phyloP scores from a whole-genome alignment of 2,329 filamentous ascomycete species.

The Fusarium miscanthi region DNA sequence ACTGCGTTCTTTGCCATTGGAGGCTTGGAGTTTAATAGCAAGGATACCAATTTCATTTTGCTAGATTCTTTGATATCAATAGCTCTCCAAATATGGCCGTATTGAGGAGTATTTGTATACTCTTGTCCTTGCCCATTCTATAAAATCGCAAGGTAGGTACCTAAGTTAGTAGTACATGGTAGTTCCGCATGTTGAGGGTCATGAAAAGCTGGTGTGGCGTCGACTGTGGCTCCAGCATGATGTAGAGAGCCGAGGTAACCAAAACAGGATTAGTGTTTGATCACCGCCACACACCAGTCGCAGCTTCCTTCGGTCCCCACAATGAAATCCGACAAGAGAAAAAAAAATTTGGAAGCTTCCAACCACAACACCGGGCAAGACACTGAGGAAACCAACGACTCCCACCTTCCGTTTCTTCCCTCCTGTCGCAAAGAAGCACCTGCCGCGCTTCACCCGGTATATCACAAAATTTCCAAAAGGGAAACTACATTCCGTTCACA shows the following conservation, averaged over 20 bases:
- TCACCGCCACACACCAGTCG: conserved; percentile 43
- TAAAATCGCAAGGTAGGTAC: not conserved
- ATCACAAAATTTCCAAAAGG: conserved; percentile 35
- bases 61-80: not conserved
- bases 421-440: conserved; percentile 42
- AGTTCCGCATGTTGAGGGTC: no score
- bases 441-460: conserved; percentile 45
- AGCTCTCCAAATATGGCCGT: not conserved
- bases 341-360: conserved; percentile 51
- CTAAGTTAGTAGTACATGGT: not conserved
- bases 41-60: not conserved
- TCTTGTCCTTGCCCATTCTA: not conserved
- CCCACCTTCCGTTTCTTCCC: conserved; percentile 43
- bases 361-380: conserved; percentile 48
- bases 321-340: conserved; percentile 45
- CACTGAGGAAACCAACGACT: conserved; percentile 48
- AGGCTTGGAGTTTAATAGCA: not conserved
- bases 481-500: conserved; percentile 33
- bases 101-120: not conserved
- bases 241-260: not conserved
- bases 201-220: not conserved
- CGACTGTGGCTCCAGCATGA: not conserved
- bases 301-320: conserved; percentile 46
- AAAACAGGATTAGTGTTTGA: conserved; percentile 13
- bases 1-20: not conserved